A percentile compares a stretch with the other conserved stretches of the same genome.
Evolutionary conservation across 805 yeast genomes (phyloP).

Genomic region (Pichia membranifaciens): DNA sequence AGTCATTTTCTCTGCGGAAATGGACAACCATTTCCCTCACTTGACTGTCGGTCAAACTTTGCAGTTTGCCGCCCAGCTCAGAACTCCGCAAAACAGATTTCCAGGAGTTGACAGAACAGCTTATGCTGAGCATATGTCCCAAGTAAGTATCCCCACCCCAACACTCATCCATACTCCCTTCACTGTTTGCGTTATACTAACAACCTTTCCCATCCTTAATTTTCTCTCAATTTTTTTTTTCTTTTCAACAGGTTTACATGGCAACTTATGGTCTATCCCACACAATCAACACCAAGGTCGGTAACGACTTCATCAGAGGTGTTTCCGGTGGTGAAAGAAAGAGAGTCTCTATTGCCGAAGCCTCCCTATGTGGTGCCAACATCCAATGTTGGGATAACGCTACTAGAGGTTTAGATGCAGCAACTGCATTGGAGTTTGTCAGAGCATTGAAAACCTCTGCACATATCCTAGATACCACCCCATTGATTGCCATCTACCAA

Average conservation of each 20-base stretch:
- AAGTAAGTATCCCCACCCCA: slow-evolving; percentile 30
- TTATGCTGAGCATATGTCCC: slow-evolving; percentile 47
- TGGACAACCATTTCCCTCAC: slow-evolving; percentile 62
- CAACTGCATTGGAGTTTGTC: slow-evolving; percentile 61
- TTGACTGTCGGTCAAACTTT: slow-evolving; percentile 61
- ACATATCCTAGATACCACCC: slow-evolving; percentile 41
- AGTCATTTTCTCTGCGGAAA: slow-evolving; percentile 61
- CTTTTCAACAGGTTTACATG: slow-evolving; percentile 27
- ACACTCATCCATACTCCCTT: neutral
- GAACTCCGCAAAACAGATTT: slow-evolving; percentile 55
- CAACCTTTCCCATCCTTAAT: neutral
- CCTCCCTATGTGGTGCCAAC: slow-evolving; percentile 31
- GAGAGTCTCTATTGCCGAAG: slow-evolving; percentile 61
- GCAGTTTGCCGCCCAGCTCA: slow-evolving; percentile 51
- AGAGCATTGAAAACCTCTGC: slow-evolving; percentile 54
- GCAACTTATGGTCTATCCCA: slow-evolving; percentile 35
- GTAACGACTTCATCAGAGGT: slow-evolving; percentile 59
- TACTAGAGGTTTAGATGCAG: slow-evolving; percentile 67
- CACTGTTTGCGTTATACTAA: slow-evolving; percentile 5
- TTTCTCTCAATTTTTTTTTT: neutral
- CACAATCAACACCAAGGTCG: slow-evolving; percentile 53
- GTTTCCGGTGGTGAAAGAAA: slow-evolving; percentile 66
- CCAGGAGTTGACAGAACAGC: slow-evolving; percentile 45
- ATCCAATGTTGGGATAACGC: slow-evolving; percentile 63
- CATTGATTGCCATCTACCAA: slow-evolving; percentile 46